Evolutionary conservation across 352 stramenopile genomes (phyloP).

Genomic region (Globisporangium spiculum): DNA sequence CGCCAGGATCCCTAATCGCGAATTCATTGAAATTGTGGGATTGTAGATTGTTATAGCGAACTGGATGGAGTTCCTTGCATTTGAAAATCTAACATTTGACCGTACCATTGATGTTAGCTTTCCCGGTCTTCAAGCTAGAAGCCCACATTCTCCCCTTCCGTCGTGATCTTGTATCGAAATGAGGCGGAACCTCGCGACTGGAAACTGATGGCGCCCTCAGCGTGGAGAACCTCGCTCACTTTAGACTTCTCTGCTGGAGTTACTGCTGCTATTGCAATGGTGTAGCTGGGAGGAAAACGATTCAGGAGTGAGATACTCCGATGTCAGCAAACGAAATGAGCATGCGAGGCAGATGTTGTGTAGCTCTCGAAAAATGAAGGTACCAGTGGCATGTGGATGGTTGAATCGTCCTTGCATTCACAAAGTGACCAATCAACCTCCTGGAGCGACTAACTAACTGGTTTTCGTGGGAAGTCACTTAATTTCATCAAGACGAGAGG

Average conservation of each 20-base stretch:
- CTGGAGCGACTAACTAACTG: too few relatives aligned
- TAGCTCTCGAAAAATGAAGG: background rate
- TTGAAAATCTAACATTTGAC: background rate
- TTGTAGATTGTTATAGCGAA: too few relatives aligned
- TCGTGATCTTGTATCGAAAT: background rate
- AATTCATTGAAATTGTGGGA: too few relatives aligned
- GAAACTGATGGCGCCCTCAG: background rate
- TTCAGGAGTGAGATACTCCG: background rate
- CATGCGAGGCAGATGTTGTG: background rate
- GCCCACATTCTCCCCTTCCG: background rate
- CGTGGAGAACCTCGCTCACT: background rate
- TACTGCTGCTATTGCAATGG: background rate
- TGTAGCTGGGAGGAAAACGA: background rate
- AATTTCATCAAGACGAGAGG: too few relatives aligned
- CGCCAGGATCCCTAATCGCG: background rate
- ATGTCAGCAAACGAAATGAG: background rate
- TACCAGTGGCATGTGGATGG: background rate
- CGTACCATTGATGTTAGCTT: background rate
- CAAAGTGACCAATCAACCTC: too few relatives aligned
- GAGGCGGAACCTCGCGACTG: background rate
- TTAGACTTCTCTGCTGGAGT: background rate
- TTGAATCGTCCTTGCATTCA: background rate
- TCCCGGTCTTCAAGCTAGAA: background rate
- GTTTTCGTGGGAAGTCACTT: too few relatives aligned
- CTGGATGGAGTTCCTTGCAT: too few relatives aligned